Conservation (phyloP, 768 basidiomycete genomes). For the Amanita molliuscula region DNA sequence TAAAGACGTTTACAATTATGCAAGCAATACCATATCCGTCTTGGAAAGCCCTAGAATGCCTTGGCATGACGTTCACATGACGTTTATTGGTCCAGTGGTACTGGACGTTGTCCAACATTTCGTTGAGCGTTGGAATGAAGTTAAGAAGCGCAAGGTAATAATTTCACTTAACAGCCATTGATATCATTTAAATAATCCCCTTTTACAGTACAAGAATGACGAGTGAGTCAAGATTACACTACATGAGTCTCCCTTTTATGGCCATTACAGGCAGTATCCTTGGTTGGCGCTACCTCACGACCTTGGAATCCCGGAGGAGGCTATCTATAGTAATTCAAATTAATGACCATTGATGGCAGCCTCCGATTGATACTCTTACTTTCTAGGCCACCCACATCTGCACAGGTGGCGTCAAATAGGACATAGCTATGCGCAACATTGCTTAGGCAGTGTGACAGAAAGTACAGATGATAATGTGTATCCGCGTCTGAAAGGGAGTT, state of each 20-base stretch:
- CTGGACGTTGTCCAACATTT: constrained; percentile 93
- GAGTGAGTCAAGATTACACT: constrained; percentile 24
- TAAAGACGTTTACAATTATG: constrained; percentile 69
- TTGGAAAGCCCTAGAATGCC: constrained; percentile 75
- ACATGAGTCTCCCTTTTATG: not conserved
- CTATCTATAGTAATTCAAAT: constrained; percentile 36
- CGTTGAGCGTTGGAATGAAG: constrained; percentile 83
- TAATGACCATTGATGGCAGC: not conserved
- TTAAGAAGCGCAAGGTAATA: constrained; percentile 68
- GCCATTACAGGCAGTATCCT: constrained; percentile 31
- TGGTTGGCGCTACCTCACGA: constrained; percentile 81
- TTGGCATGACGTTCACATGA: constrained; percentile 96
- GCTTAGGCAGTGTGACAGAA: constrained; percentile 27
- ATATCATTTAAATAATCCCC: not conserved
- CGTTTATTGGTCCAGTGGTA: constrained; percentile 69
- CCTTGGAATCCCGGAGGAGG: constrained; percentile 45
- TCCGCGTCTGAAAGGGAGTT: constrained; percentile 29
- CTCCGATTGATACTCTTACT: not conserved
- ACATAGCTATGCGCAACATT: constrained; percentile 50
- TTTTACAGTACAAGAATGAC: constrained; percentile 31
- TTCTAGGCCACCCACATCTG: constrained; percentile 55
- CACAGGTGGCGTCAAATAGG: constrained; percentile 51
- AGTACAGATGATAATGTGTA: constrained; percentile 22
- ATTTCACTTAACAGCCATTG: constrained; percentile 1
- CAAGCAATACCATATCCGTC: constrained; percentile 57